Evolutionary conservation across 2,329 filamentous ascomycete species (phyloP), one percentile per base, ranked within the genome.

Genomic region (Fusarium graminum): DNA sequence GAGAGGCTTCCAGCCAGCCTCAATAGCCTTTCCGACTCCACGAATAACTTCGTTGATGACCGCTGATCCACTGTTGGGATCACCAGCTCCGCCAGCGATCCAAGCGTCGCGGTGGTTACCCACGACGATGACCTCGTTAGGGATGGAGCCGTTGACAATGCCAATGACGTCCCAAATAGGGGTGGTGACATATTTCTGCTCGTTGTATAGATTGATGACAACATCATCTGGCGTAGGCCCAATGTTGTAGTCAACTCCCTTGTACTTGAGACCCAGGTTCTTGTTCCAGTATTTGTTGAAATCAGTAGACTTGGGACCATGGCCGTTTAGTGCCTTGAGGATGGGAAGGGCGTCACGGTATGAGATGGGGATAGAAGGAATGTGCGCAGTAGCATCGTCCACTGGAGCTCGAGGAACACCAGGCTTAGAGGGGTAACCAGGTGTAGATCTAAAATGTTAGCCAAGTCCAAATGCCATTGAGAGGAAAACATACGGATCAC

Each of bases 21-120:
- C 83, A 3, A 93, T 76, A 8, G 92, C 91, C 60, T 86, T 81
- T 25, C 91, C 91, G 66, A 95, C 92, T 47, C 88, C 88, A 52
- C 91, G 86, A 49, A 94, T 85, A 2, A 94, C 88, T 71, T 96
- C 92, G 67, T 93, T 93, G 42, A 96, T 77, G 1, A 90, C 87
- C 6, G 92, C 91, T 16, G 90, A 93, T 63, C 92, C 92, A 64
- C 90, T 92, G 80, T 94, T 94, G 2, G 92, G 92, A 70, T 96
- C 92, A 13, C 84, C 91, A 16, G 92, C 91, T 25, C 92, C 92
- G n/a, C 92, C 92, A 19, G 90, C 89, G 72, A 94, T 90, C 92
- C 92, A 96, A 0, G 94, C 92, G 78, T 97, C 93, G 32, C 93
- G 88, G 74, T 97, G 94, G 74, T 97, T 97, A n/a, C 94, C 93